Evolutionary conservation across 306 rosid species (phyloP).

Genomic region (Neltuma alba): DNA sequence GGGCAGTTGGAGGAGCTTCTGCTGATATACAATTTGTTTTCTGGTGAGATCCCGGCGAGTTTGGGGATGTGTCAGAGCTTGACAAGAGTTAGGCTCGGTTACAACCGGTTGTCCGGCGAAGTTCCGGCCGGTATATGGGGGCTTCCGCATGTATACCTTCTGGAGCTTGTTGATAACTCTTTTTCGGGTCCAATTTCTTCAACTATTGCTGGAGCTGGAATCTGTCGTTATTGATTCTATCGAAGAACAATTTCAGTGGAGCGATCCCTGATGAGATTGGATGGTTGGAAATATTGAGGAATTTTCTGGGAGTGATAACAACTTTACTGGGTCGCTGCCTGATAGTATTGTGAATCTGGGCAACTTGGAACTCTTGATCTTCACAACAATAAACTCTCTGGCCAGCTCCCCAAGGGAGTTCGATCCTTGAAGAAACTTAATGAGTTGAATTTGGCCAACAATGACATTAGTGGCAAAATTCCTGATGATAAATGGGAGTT

Average conservation of each 20-base stretch:
- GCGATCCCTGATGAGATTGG: constrained; percentile 81
- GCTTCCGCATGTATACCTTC: constrained; percentile 61
- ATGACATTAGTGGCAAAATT: constrained; percentile 62
- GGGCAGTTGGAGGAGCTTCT: constrained; percentile 71
- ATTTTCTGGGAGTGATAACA: constrained; percentile 58
- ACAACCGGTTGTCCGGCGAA: constrained; percentile 68
- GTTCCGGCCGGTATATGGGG: constrained; percentile 91
- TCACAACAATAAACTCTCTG: constrained; percentile 67
- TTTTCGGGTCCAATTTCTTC: constrained; percentile 67
- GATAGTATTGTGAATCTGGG: constrained; percentile 51
- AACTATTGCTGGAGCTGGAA: constrained; percentile 74
- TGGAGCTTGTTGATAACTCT: constrained; percentile 68
- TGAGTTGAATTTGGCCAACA: constrained; percentile 76
- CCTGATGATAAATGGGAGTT: constrained; percentile 67
- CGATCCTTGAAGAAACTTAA: constrained; percentile 64
- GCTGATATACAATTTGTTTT: constrained; percentile 54
- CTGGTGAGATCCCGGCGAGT: constrained; percentile 77
- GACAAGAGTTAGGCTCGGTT: constrained; percentile 63
- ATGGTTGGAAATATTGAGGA: constrained; percentile 63
- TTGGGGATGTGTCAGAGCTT: constrained; percentile 71
- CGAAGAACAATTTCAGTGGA: constrained; percentile 71
- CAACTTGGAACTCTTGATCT: constrained; percentile 76
- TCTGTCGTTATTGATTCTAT: constrained; percentile 60
- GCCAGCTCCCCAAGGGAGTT: constrained; percentile 57
- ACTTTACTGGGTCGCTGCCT: constrained; percentile 64